A percentile compares a stretch with the other conserved stretches of the same genome.
These are phyloP conservation scores for Torulaspora gathmanii DNA, from an alignment of 805 yeast species.

Conservation along the genomic window DNA sequence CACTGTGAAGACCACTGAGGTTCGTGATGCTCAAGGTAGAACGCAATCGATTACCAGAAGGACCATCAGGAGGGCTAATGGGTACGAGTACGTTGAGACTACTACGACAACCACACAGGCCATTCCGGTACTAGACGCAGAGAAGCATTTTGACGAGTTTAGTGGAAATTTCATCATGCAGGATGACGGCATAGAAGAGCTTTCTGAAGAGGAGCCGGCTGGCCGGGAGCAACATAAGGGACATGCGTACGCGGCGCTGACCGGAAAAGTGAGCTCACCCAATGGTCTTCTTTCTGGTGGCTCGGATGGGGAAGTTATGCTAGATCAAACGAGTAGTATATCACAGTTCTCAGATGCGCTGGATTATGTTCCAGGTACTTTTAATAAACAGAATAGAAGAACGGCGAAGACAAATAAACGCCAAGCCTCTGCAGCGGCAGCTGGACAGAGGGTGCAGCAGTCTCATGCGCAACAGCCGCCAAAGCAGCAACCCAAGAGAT, in stretches of 20 bases:
- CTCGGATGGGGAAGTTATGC: constrained; percentile 12
- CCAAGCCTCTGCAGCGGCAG: not conserved
- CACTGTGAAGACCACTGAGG: constrained; percentile 48
- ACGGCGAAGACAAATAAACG: not conserved
- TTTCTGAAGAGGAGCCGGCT: constrained; percentile 24
- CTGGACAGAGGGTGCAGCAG: not conserved
- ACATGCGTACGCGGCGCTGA: constrained; percentile 10
- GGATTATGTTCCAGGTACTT: constrained; percentile 19
- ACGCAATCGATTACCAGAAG: constrained; percentile 53
- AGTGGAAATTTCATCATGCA: constrained; percentile 24
- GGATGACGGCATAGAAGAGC: constrained; percentile 15
- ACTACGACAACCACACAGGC: constrained; percentile 39
- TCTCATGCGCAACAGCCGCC: constrained; percentile 1
- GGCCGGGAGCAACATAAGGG: constrained; percentile 5
- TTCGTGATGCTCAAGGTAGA: constrained; percentile 47
- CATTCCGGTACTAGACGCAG: constrained; percentile 24
- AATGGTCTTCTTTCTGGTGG: constrained; percentile 4
- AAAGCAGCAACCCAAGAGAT: constrained; percentile 7
- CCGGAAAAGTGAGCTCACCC: not conserved
- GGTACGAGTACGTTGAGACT: constrained; percentile 46
- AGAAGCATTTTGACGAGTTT: constrained; percentile 33
- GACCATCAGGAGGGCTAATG: constrained; percentile 47
- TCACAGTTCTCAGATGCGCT: constrained; percentile 30
- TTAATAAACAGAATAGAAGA: not conserved
- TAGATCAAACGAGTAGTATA: constrained; percentile 24